Evolutionary conservation across 148 eudicot species (phyloP), one percentile per base, ranked within the genome.

Genomic region (Rhododendron simsii): DNA sequence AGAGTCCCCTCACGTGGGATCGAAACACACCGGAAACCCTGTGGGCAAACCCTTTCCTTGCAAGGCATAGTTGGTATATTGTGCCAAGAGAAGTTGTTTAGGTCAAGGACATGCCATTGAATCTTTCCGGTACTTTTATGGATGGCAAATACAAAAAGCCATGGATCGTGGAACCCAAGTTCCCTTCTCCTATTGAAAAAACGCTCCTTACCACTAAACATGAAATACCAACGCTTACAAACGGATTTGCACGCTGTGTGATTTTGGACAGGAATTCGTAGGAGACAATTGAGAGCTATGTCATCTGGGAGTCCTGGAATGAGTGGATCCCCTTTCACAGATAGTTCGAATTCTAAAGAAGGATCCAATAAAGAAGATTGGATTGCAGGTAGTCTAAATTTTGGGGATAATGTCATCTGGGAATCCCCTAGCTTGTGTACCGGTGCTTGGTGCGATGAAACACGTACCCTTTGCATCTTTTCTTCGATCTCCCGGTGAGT

Each of bases 241-340:
- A 97, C 96, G 59, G 89, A 85, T 86, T 89, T 92, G 90, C 93
- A 91, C 26, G 89, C 41, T 10, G 89, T 48, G 86, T 94, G 98
- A 78, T 87, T 79, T 50, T 89, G 77, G 63, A 97, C 93, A 37
- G 99, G 96, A 23, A 95, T 82, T 55, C 98, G 93, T 47, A 97
- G 93, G 45, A 97, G 92, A 81, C 99, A 97, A 86, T 90, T 92
- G 33, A 95, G 92, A 55, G 98, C 98, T 45, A 97, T 90, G 90
- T 97, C 98, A 86, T 97, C 96, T 0, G 98, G 98, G 41, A 97
- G 96, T 1, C 98, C 98, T 0, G 98, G 98, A 82, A 97, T 93
- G 18, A 97, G 86, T 23, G 95, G 92, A 79, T 93, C 94, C 20
- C 95, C 94, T 28, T 81, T 88, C 35, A 87, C 80, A 33, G 93